A percentile compares a stretch with the other conserved stretches of the same genome.
phyloP scores from a whole-genome alignment of 2,329 filamentous ascomycete species.

The Arthrobotrys musiformis region DNA sequence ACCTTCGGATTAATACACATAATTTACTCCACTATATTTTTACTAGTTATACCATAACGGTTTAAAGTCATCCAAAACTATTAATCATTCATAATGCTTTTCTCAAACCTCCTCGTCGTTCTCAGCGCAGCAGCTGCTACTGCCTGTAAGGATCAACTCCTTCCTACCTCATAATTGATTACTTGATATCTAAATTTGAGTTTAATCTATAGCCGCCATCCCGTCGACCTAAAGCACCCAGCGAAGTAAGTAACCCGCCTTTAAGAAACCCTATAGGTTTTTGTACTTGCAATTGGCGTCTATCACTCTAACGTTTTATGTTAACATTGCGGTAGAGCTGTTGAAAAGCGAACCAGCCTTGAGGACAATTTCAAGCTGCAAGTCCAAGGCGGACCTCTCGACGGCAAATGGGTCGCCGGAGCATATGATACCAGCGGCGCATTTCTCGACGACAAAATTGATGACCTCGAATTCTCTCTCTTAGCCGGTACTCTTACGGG shows the following conservation, averaged over 20 bases:
- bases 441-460: background rate
- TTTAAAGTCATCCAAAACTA: background rate
- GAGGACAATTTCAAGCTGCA: background rate
- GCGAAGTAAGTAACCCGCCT: background rate
- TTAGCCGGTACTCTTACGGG: background rate
- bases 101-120: background rate
- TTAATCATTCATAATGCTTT: background rate
- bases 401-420: background rate
- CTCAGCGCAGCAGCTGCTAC: background rate
- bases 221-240: background rate
- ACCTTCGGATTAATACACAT: background rate
- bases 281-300: too few relatives aligned
- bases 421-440: background rate
- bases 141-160: background rate
- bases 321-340: background rate
- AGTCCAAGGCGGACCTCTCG: background rate
- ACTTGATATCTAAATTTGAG: background rate
- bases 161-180: background rate
- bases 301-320: too few relatives aligned
- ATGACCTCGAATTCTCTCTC: background rate
- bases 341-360: background rate
- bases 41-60: background rate
- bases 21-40: background rate
- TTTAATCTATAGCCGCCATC: background rate
- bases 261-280: background rate